phyloP scores from a whole-genome alignment of 345 rosid genomes.

The Heritiera fomes region DNA sequence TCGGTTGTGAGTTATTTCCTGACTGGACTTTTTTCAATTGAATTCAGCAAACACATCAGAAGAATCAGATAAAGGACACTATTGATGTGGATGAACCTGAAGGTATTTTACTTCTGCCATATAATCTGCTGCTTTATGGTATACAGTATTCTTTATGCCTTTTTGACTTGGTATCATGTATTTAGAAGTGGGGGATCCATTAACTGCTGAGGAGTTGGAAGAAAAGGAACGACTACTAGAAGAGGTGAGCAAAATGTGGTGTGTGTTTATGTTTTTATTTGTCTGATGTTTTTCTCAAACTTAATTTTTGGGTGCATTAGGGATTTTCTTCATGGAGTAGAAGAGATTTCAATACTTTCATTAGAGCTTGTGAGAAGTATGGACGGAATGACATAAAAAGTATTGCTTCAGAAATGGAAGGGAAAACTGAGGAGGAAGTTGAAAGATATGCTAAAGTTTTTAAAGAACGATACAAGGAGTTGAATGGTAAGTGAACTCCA shows the following conservation, averaged over 20 bases:
- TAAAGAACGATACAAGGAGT: constrained; percentile 89
- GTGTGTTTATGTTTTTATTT: constrained; percentile 18
- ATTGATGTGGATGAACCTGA: constrained; percentile 98
- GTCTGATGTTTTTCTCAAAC: constrained; percentile 20
- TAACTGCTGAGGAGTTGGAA: constrained; percentile 96
- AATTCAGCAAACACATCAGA: constrained; percentile 95
- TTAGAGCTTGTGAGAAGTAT: constrained; percentile 96
- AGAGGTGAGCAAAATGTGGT: constrained; percentile 54
- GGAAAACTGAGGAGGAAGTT: constrained; percentile 88
- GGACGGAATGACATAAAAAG: constrained; percentile 78
- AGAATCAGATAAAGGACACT: constrained; percentile 89
- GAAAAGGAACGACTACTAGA: constrained; percentile 88
- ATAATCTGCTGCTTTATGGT: not conserved
- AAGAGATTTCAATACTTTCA: constrained; percentile 87
- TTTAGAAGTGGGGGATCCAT: constrained; percentile 81
- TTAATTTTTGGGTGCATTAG: constrained; percentile 35
- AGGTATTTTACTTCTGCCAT: constrained; percentile 43
- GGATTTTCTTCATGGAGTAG: constrained; percentile 98
- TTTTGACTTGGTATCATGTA: constrained; percentile 28
- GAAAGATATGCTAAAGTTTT: constrained; percentile 86
- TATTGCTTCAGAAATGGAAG: constrained; percentile 96
- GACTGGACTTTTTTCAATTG: not conserved
- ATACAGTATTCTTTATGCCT: constrained; percentile 1
- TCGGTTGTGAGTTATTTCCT: not conserved
- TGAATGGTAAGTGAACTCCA: constrained; percentile 34